These are phyloP conservation scores for Candida schatavii DNA, from an alignment of 805 yeast species.

Conservation along the genomic window DNA sequence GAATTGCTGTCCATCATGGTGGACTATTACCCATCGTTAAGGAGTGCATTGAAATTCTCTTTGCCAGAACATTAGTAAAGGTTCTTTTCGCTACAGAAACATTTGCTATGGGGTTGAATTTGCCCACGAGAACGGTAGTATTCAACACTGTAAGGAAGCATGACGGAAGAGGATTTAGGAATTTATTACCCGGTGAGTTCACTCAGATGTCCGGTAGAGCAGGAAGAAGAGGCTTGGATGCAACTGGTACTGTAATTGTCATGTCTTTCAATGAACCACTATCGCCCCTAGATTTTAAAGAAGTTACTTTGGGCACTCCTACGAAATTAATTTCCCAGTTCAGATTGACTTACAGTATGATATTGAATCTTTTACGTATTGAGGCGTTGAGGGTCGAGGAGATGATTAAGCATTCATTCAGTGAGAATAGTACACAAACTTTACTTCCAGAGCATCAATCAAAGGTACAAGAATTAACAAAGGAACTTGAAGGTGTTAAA, in stretches of 20 bases:
- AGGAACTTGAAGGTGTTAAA: slow-evolving; percentile 38
- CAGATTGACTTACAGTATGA: slow-evolving; percentile 94
- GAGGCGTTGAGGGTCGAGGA: slow-evolving; percentile 97
- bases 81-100: slow-evolving; percentile 97
- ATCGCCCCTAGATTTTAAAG: slow-evolving; percentile 58
- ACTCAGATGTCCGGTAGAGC: slow-evolving; percentile 99
- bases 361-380: slow-evolving; percentile 81
- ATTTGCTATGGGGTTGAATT: slow-evolving; percentile 96
- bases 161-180: slow-evolving; percentile 82
- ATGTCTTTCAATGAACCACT: slow-evolving; percentile 77
- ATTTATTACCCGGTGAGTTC: slow-evolving; percentile 90
- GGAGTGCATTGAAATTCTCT: slow-evolving; percentile 88
- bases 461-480: slow-evolving; percentile 53
- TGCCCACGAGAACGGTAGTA: slow-evolving; percentile 95
- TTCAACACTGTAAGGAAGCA: slow-evolving; percentile 84
- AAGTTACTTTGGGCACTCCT: slow-evolving; percentile 83
- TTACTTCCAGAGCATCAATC: slow-evolving; percentile 82
- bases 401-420: slow-evolving; percentile 93
- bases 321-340: slow-evolving; percentile 90
- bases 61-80: slow-evolving; percentile 81
- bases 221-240: slow-evolving; percentile 94
- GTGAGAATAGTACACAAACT: slow-evolving; percentile 85
- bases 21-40: slow-evolving; percentile 91
- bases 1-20: slow-evolving; percentile 95
- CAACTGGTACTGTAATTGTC: slow-evolving; percentile 90